Conservation (phyloP, 306 rosid species). For the Mimosa bimucronata region DNA sequence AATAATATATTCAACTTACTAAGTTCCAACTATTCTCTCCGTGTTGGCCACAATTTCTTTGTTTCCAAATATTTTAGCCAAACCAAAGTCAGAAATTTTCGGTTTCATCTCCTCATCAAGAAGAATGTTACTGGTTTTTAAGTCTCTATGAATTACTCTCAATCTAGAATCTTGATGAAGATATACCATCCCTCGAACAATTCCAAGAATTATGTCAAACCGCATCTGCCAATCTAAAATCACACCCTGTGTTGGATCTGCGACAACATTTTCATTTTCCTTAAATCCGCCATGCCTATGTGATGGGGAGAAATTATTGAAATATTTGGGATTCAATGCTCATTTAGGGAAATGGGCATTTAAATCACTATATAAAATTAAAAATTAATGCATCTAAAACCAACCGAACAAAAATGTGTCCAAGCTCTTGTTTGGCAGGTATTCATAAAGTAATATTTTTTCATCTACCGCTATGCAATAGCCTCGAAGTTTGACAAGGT, state of each 20-base stretch:
- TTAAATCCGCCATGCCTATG: background rate
- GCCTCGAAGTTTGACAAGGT: conserved; percentile 58
- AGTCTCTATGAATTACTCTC: conserved; percentile 26
- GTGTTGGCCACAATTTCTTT: conserved; percentile 32
- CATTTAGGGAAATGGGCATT: background rate
- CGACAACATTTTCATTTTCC: background rate
- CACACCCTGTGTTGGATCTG: conserved; percentile 37
- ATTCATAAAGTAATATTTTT: conserved; percentile 55
- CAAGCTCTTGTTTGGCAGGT: conserved; percentile 55
- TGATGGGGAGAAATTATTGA: background rate
- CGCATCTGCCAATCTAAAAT: conserved; percentile 47
- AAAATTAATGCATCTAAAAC: conserved; percentile 7
- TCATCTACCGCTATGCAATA: conserved; percentile 52
- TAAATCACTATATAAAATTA: background rate
- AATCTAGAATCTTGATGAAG: conserved; percentile 27
- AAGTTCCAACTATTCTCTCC: conserved; percentile 20
- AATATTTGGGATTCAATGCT: background rate
- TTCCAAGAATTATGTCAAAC: conserved; percentile 41
- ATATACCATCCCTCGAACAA: conserved; percentile 29
- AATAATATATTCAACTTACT: background rate
- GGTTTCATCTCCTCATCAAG: conserved; percentile 31
- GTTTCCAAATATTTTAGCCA: conserved; percentile 34
- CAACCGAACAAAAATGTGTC: conserved; percentile 57
- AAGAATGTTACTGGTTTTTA: conserved; percentile 38
- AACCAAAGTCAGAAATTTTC: conserved; percentile 33